Base-by-base conservation (phyloP, 495 filamentous ascomycete species). In the Xylaria telfairii region DNA sequence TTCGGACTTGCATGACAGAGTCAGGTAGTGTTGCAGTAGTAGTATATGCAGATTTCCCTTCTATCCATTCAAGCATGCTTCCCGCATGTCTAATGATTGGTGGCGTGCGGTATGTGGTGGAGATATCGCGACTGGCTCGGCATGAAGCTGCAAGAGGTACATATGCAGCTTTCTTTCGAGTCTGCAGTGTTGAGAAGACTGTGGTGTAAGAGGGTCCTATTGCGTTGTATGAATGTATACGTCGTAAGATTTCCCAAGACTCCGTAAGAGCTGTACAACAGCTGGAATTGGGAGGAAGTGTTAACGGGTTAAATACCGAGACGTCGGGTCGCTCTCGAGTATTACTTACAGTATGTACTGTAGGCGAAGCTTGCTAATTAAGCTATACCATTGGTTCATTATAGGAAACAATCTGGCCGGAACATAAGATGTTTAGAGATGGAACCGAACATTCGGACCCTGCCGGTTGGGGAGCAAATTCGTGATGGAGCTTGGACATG, bases 21-120 rank as follows among this genome's bases (percentile, higher is more conserved):
- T 67, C 65, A 32, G 47, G 65, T 67, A 54, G 37, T 42, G 65
- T 41, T 44, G 65, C 51, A 67, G 60, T n/a, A 63, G 37, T 28
- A 42, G 49, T 41, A 30, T 67, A 54, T 28, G 65, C 51, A 42
- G 49, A 39, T 51, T 51, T 53, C 19, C 46, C 37, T 46, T 26
- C 39, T 26, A 63, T 42, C 21, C 39, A n/a, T 17, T 37, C 30
- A 57, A 17, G 30, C 39, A 21, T 44, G 24, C 24, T 44, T 65
- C 44, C 19, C n/a, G 26, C 44, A 32, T 51, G 19, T 49, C 42
- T 37, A 5, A 42, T 51, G 62, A 65, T 65, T 65, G 62, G 62
- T 64, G 61, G 26, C 24, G 24, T 15, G 39, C 39, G 60, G 57
- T 13, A 21, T 44, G 60, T 46, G 24, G 60, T 41, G 60, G 60